These are phyloP conservation scores for Ascoidea tarda DNA, from an alignment of 805 yeast genomes.

Conservation along the genomic window DNA sequence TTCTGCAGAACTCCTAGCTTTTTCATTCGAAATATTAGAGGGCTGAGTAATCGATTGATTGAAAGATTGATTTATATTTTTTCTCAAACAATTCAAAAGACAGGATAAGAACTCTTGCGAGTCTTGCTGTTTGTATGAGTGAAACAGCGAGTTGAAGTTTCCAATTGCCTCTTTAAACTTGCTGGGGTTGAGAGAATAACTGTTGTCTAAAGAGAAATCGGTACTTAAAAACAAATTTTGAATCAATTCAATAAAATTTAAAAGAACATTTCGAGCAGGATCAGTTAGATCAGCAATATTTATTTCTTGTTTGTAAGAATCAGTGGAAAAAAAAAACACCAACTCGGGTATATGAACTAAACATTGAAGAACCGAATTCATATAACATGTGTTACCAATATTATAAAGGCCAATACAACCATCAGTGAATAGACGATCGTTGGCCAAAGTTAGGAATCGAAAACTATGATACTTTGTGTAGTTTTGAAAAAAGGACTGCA, in stretches of 20 bases:
- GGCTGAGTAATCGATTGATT: slow-evolving; percentile 81
- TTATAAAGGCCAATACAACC: slow-evolving; percentile 57
- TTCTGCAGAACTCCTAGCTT: slow-evolving; percentile 34
- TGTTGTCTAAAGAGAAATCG: slow-evolving; percentile 12
- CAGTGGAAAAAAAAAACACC: slow-evolving; percentile 55
- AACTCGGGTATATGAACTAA: slow-evolving; percentile 76
- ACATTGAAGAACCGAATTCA: slow-evolving; percentile 92
- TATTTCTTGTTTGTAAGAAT: slow-evolving; percentile 47
- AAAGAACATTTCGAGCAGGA: slow-evolving; percentile 68
- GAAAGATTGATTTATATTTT: slow-evolving; percentile 73
- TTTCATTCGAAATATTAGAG: slow-evolving; percentile 59
- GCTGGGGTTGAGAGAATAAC: slow-evolving; percentile 61
- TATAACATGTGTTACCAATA: slow-evolving; percentile 84
- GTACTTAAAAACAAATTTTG: slow-evolving; percentile 28
- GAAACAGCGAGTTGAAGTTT: slow-evolving; percentile 60
- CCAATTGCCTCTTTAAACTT: slow-evolving; percentile 74
- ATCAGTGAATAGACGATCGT: slow-evolving; percentile 10
- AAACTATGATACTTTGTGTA: too few species aligned
- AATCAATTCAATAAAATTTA: slow-evolving; percentile 57
- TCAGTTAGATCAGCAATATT: slow-evolving; percentile 78
- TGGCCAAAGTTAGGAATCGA: slow-evolving; percentile 4
- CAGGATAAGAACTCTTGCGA: slow-evolving; percentile 88
- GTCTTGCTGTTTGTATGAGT: slow-evolving; percentile 80
- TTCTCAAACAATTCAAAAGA: slow-evolving; percentile 79
- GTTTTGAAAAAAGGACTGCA: too few species aligned